phyloP scores from a whole-genome alignment of 2,329 filamentous ascomycete species.

The Metarhizium robertsii region DNA sequence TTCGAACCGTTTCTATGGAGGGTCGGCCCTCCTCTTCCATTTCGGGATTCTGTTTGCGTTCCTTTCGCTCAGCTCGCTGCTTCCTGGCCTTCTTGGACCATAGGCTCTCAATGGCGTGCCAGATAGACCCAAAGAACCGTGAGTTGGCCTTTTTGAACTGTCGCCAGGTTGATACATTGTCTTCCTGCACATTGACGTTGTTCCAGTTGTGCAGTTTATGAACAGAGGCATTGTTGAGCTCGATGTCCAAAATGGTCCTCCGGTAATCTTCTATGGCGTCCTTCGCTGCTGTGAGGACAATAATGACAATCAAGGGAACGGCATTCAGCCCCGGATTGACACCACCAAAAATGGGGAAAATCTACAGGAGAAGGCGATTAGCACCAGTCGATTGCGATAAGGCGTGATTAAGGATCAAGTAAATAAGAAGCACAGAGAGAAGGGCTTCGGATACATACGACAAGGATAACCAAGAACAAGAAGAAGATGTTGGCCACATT shows the following conservation, averaged over 20 bases:
- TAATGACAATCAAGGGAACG: constrained; percentile 87
- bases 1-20: constrained; percentile 39
- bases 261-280: constrained; percentile 94
- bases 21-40: constrained; percentile 45
- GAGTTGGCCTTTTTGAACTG: constrained; percentile 83
- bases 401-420: not conserved
- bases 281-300: constrained; percentile 81
- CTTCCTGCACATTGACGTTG: constrained; percentile 87
- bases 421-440: not conserved
- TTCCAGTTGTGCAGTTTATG: constrained; percentile 81
- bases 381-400: not conserved
- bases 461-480: constrained; percentile 88
- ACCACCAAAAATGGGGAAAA: constrained; percentile 92
- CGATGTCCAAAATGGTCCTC: constrained; percentile 80
- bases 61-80: constrained; percentile 40
- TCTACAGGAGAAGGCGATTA: constrained; percentile 41
- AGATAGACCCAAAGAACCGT: constrained; percentile 45
- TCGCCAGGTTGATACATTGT: constrained; percentile 79
- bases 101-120: constrained; percentile 33
- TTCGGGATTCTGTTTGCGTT: constrained; percentile 10
- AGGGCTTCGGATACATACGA: constrained; percentile 52
- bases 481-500: constrained; percentile 99
- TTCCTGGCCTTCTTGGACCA: constrained; percentile 43
- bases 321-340: constrained; percentile 83
- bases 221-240: constrained; percentile 92